Conservation (phyloP, 2,329 filamentous ascomycete genomes). For the Botrytis tulipae region DNA sequence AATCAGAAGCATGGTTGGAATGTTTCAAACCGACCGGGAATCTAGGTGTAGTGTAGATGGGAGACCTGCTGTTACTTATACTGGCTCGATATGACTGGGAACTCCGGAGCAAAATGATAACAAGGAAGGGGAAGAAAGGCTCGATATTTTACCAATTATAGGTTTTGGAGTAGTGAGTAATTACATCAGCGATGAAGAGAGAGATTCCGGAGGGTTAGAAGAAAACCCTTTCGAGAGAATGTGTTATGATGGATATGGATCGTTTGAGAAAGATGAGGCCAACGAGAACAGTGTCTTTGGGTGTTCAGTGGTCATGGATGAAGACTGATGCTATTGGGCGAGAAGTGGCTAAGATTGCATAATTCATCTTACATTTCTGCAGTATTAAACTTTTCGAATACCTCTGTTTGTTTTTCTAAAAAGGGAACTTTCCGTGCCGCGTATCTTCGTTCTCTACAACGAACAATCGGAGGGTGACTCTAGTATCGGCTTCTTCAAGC, state of each 20-base stretch:
- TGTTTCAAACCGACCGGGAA: background rate
- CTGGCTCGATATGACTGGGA: background rate
- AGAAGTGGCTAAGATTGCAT: too few species aligned
- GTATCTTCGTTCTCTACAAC: background rate
- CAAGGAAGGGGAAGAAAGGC: background rate
- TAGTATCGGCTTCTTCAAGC: too few species aligned
- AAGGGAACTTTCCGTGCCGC: too few species aligned
- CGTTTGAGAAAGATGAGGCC: background rate
- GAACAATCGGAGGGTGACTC: background rate
- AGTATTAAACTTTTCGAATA: too few species aligned
- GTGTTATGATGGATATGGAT: background rate
- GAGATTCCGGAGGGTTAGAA: rapidly evolving
- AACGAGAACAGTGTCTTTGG: background rate
- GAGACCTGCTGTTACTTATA: background rate
- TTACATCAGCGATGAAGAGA: background rate
- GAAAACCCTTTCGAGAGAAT: background rate
- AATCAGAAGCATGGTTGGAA: background rate
- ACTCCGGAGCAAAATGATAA: background rate
- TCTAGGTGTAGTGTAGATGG: background rate
- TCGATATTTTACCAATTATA: background rate
- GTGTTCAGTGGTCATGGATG: background rate
- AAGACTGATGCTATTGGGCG: background rate
- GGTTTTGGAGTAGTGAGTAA: background rate
- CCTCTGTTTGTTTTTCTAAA: too few species aligned
- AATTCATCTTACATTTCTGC: too few species aligned